Evolutionary conservation across 2,329 filamentous ascomycete species (phyloP).

Genomic region (Nothophaeocryptopus gaeumannii): DNA sequence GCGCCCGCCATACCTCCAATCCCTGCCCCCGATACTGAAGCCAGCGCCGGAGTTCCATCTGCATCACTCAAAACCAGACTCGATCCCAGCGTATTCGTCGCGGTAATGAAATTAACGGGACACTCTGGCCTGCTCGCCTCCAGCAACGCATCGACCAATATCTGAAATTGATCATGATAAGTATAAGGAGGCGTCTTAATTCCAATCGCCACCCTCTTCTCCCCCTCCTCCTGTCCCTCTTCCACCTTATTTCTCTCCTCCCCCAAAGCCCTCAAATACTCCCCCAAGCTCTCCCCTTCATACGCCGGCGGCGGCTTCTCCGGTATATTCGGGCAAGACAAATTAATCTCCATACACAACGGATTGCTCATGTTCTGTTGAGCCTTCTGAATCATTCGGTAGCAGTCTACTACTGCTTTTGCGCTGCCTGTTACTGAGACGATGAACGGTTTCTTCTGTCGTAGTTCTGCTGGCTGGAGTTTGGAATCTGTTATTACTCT

Average conservation of each 20-base stretch:
- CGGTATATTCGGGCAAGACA: constrained; percentile 74
- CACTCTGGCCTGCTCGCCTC: constrained; percentile 33
- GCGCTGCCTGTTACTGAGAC: constrained; percentile 68
- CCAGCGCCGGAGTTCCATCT: constrained; percentile 40
- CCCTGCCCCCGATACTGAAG: constrained; percentile 54
- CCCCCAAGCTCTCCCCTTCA: constrained; percentile 47
- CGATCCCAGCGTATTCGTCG: constrained; percentile 71
- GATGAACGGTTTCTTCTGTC: constrained; percentile 58
- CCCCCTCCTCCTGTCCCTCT: neutral
- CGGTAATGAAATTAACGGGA: constrained; percentile 66
- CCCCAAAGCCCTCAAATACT: constrained; percentile 54
- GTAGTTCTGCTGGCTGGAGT: constrained; percentile 13
- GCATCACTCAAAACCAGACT: constrained; percentile 55
- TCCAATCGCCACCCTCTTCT: constrained; percentile 50
- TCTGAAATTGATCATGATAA: constrained; percentile 62
- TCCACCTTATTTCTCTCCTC: neutral
- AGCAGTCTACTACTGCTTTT: constrained; percentile 57
- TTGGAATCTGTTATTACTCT: constrained; percentile 21
- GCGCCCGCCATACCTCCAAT: constrained; percentile 71
- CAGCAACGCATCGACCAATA: constrained; percentile 54
- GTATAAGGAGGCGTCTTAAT: constrained; percentile 78
- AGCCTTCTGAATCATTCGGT: constrained; percentile 46
- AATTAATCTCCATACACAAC: constrained; percentile 72
- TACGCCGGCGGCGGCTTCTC: constrained; percentile 70
- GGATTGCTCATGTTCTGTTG: constrained; percentile 41